These are phyloP conservation scores for Coniella vitis DNA, from an alignment of 2,329 filamentous ascomycete genomes.

Conservation along the genomic window DNA sequence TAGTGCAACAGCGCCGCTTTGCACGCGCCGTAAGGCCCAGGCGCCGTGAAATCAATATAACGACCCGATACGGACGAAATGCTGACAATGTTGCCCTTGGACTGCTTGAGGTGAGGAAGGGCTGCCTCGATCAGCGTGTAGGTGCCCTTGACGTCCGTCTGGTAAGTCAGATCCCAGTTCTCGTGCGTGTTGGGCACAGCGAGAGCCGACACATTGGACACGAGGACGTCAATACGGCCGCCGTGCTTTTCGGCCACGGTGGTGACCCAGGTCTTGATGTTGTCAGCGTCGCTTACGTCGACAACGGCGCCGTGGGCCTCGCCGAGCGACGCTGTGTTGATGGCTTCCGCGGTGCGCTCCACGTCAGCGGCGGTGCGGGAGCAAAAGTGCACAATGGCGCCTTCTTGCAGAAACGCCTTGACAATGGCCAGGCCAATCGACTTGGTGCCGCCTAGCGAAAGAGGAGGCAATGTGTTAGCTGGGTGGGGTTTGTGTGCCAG, in stretches of 20 bases:
- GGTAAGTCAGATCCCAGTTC: slow-evolving; percentile 23
- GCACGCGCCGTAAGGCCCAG: slow-evolving; percentile 29
- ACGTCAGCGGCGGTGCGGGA: slow-evolving; percentile 17
- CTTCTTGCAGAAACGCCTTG: slow-evolving; percentile 17
- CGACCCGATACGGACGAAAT: slow-evolving; percentile 29
- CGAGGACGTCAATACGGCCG: slow-evolving; percentile 17
- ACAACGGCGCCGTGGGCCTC: slow-evolving; percentile 14
- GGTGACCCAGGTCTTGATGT: slow-evolving; percentile 15
- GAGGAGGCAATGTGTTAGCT: slow-evolving; percentile 3
- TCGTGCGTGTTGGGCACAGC: slow-evolving; percentile 21
- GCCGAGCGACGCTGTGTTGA: slow-evolving; percentile 1
- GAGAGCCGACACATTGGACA: slow-evolving; percentile 23
- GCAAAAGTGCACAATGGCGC: slow-evolving; percentile 20
- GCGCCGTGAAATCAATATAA: slow-evolving; percentile 30
- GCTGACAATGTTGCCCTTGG: slow-evolving; percentile 27
- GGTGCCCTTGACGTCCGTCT: slow-evolving; percentile 28
- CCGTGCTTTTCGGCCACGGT: slow-evolving; percentile 2
- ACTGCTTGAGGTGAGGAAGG: slow-evolving; percentile 26
- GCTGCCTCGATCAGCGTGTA: slow-evolving; percentile 25
- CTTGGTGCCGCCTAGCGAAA: slow-evolving; percentile 13
- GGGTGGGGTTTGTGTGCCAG: not conserved
- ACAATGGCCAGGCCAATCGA: slow-evolving; percentile 18
- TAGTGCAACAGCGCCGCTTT: slow-evolving; percentile 31
- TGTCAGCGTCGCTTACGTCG: slow-evolving; percentile 12
- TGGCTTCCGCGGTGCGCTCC: slow-evolving; percentile 1